A percentile compares a stretch with the other conserved stretches of the same genome.
Conservation (phyloP, 2,329 filamentous ascomycete species). For the Zalaria sp. region DNA sequence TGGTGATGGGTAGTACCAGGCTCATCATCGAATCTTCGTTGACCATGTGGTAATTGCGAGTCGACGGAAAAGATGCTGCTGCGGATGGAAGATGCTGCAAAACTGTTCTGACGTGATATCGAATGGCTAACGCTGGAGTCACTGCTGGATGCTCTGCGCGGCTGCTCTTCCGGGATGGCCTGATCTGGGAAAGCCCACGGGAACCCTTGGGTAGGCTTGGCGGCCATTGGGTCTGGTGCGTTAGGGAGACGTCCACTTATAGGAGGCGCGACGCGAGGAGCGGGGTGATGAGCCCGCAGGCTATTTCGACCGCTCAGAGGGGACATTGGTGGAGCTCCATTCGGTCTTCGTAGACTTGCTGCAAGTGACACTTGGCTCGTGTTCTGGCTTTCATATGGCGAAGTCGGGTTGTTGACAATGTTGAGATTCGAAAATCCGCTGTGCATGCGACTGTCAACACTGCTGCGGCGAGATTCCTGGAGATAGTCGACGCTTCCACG, state of each 20-base stretch:
- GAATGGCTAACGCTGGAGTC: slow-evolving; percentile 31
- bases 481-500: slow-evolving; percentile 27
- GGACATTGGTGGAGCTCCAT: slow-evolving; percentile 30
- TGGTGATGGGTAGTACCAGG: slow-evolving; percentile 52
- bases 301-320: slow-evolving; percentile 22
- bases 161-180: slow-evolving; percentile 31
- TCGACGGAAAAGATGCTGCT: slow-evolving; percentile 69
- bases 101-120: slow-evolving; percentile 58
- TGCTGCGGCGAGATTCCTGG: slow-evolving; percentile 54
- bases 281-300: slow-evolving; percentile 22
- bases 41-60: slow-evolving; percentile 56
- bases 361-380: slow-evolving; percentile 64
- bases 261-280: slow-evolving; percentile 54
- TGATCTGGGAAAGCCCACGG: slow-evolving; percentile 69
- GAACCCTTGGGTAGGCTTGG: slow-evolving; percentile 68
- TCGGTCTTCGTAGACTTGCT: slow-evolving; percentile 46
- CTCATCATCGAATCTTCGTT: slow-evolving; percentile 56
- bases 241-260: slow-evolving; percentile 54
- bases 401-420: slow-evolving; percentile 41
- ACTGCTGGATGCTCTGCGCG: slow-evolving; percentile 31
- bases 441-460: slow-evolving; percentile 67
- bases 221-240: slow-evolving; percentile 49
- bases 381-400: slow-evolving; percentile 64
- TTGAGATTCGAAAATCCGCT: slow-evolving; percentile 56
- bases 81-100: slow-evolving; percentile 62